phyloP scores from a whole-genome alignment of 129 eudicot genomes.

The Kitagawia praeruptora region DNA sequence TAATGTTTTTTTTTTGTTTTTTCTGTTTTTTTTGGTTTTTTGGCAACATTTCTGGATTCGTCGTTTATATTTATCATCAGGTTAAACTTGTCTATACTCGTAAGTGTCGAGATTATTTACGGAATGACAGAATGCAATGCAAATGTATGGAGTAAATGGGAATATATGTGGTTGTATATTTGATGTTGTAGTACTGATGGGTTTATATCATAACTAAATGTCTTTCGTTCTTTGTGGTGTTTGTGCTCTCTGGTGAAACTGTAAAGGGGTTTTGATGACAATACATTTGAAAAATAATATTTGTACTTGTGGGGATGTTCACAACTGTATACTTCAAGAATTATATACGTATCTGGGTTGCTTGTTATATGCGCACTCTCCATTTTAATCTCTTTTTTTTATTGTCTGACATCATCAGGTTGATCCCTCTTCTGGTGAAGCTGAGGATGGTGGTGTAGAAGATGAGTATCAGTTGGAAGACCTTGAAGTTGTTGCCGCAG shows the following conservation, averaged over 20 bases:
- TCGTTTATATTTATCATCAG: neutral
- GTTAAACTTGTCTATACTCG: neutral
- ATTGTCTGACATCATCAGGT: constrained; percentile 34
- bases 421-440: constrained; percentile 92
- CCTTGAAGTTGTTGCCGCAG: constrained; percentile 80
- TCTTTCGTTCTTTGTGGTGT: neutral
- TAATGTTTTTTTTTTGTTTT: neutral
- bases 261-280: neutral
- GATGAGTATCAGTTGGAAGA: constrained; percentile 95
- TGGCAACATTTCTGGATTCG: neutral
- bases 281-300: neutral
- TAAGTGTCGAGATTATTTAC: neutral
- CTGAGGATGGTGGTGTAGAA: constrained; percentile 93
- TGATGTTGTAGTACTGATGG: neutral
- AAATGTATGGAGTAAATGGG: neutral
- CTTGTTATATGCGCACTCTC: neutral
- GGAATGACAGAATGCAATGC: neutral
- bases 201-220: neutral
- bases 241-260: neutral
- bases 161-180: neutral
- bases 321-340: neutral
- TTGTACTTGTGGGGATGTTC: neutral
- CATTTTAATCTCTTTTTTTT: neutral
- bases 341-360: neutral
- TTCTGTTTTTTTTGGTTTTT: neutral